Conservation (phyloP, 305 asterid species). For the Rubia peregrina region DNA sequence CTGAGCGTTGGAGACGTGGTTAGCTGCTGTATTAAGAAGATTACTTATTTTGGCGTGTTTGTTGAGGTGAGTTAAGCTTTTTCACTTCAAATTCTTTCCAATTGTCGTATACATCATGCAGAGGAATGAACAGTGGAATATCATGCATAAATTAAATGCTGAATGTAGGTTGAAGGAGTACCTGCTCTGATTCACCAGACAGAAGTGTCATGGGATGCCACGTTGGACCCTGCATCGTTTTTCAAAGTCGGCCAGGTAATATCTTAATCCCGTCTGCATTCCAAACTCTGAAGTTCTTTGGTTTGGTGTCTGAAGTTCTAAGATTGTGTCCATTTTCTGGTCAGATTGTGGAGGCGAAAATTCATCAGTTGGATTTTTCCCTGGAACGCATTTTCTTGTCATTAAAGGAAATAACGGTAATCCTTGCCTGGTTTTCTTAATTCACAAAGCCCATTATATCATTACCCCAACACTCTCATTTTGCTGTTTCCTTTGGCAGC, state of each 20-base stretch:
- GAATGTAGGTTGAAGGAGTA: conserved; percentile 78
- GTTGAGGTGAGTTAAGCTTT: conserved; percentile 67
- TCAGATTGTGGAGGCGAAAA: conserved; percentile 89
- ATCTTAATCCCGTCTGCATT: background rate
- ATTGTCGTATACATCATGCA: background rate
- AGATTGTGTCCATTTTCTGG: conserved; percentile 12
- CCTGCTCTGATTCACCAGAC: conserved; percentile 87
- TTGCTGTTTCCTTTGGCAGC: conserved; percentile 43
- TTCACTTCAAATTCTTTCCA: background rate
- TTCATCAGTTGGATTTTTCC: conserved; percentile 80
- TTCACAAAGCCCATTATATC: background rate
- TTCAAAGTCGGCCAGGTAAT: conserved; percentile 90
- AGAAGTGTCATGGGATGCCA: conserved; percentile 96
- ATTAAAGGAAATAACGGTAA: conserved; percentile 79
- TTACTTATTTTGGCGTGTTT: conserved; percentile 82
- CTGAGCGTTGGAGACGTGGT: conserved; percentile 81
- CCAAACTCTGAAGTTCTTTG: background rate
- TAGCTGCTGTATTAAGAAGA: conserved; percentile 79
- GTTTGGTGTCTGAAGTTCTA: background rate
- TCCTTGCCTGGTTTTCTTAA: background rate
- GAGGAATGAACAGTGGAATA: conserved; percentile 8
- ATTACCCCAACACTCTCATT: background rate
- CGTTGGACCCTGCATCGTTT: conserved; percentile 72
- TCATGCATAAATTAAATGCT: conserved; percentile 14
- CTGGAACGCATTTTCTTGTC: conserved; percentile 87